phyloP scores from a whole-genome alignment of 2,329 filamentous ascomycete genomes.

The Kalmusia sp. region DNA sequence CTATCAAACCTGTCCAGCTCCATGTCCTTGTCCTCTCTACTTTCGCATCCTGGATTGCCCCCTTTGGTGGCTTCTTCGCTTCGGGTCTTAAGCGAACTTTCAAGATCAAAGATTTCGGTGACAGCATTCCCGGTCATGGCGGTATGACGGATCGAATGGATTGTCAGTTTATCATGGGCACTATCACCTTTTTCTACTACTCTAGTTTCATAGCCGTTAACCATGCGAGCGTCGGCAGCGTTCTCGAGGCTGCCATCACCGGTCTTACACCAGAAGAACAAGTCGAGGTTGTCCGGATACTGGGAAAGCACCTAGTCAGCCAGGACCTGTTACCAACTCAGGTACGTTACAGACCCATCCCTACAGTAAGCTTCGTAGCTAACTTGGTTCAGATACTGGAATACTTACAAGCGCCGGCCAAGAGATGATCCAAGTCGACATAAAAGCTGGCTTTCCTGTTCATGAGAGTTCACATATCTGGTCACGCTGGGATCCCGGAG shows the following conservation, averaged over 20 bases:
- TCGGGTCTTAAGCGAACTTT: slow-evolving; percentile 97
- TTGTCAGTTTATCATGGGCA: slow-evolving; percentile 99
- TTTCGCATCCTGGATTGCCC: slow-evolving; percentile 95
- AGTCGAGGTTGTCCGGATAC: slow-evolving; percentile 73
- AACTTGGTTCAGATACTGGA: background rate
- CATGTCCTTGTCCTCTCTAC: slow-evolving; percentile 90
- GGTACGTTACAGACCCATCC: slow-evolving; percentile 43
- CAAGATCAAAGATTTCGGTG: slow-evolving; percentile 99
- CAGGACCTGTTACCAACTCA: slow-evolving; percentile 64
- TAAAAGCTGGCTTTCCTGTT: background rate
- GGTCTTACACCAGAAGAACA: slow-evolving; percentile 90
- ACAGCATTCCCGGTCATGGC: slow-evolving; percentile 96
- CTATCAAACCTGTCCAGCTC: slow-evolving; percentile 87
- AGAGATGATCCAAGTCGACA: background rate
- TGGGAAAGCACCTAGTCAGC: slow-evolving; percentile 70
- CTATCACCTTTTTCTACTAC: slow-evolving; percentile 98
- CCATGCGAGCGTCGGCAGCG: slow-evolving; percentile 81
- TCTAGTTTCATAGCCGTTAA: slow-evolving; percentile 94
- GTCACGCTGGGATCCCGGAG: background rate
- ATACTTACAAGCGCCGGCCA: slow-evolving; percentile 1
- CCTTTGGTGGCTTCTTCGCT: slow-evolving; percentile 98
- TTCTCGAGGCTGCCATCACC: slow-evolving; percentile 90
- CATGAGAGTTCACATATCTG: background rate
- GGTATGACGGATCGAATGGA: slow-evolving; percentile 99
- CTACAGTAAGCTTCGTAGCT: background rate